phyloP scores from a whole-genome alignment of 441 rosid species.

The Flueggea neowawraea region DNA sequence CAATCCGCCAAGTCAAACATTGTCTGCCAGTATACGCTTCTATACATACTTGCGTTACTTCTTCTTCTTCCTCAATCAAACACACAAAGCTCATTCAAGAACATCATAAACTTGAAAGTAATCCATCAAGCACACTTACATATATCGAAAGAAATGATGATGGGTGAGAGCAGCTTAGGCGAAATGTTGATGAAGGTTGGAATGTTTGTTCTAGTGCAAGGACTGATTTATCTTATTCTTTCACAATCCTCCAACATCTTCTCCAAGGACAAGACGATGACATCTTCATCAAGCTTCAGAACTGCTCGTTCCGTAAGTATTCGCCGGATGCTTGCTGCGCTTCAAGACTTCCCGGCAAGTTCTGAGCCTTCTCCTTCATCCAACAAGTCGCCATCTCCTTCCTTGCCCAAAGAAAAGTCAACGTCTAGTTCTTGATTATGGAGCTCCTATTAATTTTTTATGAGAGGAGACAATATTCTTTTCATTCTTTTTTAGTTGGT shows the following conservation, averaged over 20 bases:
- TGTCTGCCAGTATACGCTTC: too few relatives aligned
- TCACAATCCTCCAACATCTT: slow-evolving; percentile 53
- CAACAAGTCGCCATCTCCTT: neutral
- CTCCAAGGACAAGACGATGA: slow-evolving; percentile 27
- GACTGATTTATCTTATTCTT: slow-evolving; percentile 49
- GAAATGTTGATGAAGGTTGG: slow-evolving; percentile 40
- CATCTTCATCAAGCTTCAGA: slow-evolving; percentile 28
- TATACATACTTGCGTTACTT: too few relatives aligned
- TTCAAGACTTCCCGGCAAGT: slow-evolving; percentile 36
- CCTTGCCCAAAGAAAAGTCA: too few relatives aligned
- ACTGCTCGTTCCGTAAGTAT: slow-evolving; percentile 44
- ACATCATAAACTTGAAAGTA: too few relatives aligned
- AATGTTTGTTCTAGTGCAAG: slow-evolving; percentile 45
- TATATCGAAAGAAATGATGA: slow-evolving; percentile 14
- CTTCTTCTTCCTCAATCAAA: too few relatives aligned
- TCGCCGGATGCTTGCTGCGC: slow-evolving; percentile 38
- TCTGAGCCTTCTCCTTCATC: slow-evolving; percentile 38
- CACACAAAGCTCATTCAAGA: too few relatives aligned
- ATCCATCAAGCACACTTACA: too few relatives aligned
- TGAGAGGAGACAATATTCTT: too few relatives aligned
- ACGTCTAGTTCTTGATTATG: too few relatives aligned
- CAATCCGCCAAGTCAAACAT: too few relatives aligned
- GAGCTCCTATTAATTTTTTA: too few relatives aligned
- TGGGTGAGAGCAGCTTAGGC: slow-evolving; percentile 16
- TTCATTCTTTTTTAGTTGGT: too few relatives aligned